phyloP scores from a whole-genome alignment of 1,284 basidiomycete species.

The Abortiporus biennis region DNA sequence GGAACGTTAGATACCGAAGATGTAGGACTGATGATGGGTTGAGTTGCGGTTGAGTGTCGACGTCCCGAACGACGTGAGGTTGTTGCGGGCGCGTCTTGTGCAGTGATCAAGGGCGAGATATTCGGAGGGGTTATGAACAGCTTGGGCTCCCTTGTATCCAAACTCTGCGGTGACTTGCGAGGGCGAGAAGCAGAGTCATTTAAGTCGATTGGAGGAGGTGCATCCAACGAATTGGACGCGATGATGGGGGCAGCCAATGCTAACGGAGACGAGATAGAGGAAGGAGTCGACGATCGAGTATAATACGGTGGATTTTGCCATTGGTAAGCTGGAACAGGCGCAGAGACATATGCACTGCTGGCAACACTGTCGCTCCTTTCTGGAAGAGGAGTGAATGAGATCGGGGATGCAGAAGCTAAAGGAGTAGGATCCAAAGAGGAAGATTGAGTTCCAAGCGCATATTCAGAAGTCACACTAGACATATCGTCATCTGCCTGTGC shows the following conservation, averaged over 20 bases:
- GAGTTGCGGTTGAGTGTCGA: slow-evolving; percentile 62
- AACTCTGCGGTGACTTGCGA: slow-evolving; percentile 56
- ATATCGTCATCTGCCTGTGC: slow-evolving; percentile 39
- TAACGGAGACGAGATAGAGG: slow-evolving; percentile 77
- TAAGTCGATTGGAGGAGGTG: slow-evolving; percentile 56
- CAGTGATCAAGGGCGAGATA: slow-evolving; percentile 62
- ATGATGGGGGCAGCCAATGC: slow-evolving; percentile 77
- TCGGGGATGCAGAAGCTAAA: slow-evolving; percentile 56
- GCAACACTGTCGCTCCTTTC: slow-evolving; percentile 21
- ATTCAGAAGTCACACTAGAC: slow-evolving; percentile 59
- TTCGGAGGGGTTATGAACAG: slow-evolving; percentile 66
- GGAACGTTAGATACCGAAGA: slow-evolving; percentile 45
- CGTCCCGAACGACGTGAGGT: slow-evolving; percentile 52
- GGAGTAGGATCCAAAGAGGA: slow-evolving; percentile 60
- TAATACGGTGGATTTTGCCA: slow-evolving; percentile 46
- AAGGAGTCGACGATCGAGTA: slow-evolving; percentile 78
- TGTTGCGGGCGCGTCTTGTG: slow-evolving; percentile 45
- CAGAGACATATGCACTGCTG: slow-evolving; percentile 19
- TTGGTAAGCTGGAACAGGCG: slow-evolving; percentile 24
- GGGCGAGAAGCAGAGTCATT: slow-evolving; percentile 43
- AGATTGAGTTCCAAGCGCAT: slow-evolving; percentile 45
- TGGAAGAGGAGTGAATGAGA: slow-evolving; percentile 24
- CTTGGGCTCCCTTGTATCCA: slow-evolving; percentile 67
- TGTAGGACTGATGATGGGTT: slow-evolving; percentile 55
- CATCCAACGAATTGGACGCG: slow-evolving; percentile 53